Base-by-base conservation (phyloP, 225 moss, liverwort and hornwort genomes). In the Anthoceros angustus region DNA sequence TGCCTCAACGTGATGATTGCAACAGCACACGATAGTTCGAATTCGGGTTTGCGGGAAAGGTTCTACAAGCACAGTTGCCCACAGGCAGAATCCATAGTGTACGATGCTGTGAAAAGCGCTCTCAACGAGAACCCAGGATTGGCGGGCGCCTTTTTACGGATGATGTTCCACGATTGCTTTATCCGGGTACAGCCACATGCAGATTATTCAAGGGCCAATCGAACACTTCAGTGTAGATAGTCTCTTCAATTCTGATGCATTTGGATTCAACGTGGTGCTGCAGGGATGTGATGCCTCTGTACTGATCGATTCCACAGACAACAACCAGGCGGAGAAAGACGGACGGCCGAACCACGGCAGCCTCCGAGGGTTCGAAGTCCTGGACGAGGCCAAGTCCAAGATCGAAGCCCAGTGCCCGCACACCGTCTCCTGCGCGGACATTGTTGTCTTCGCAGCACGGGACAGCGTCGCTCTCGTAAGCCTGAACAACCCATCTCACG, bases 341-440 rank as follows among this genome's bases (percentile, higher is more conserved):
- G 0, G 64, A 20, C 0, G 3, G 40, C 70, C 70, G 3, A 70
- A 70, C 5, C n/a, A 2, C 6, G 63, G 63, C 41, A 64, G 46
- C 16, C 0, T 70, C 7, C 60, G 66, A 42, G 62, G 41, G 4
- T 62, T 4, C 40, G 26, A 15, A 1, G 7, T 18, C 2, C 21
- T 72, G 9, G 67, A 42, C 12, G 43, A 20, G 6, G 62, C 66
- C 40, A 71, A 66, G 71, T 48, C 41, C 12, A 42, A 40, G 0
- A 11, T 71, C 9, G 71, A 71, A 14, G 0, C 0, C 8, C 2
- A 25, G 24, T 72, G 72, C 62, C 72, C 62, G 21, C 38, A 12
- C 12, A 32, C 42, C 23, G 67, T 72, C 21, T 71, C 71, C 10
- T 71, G 71, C 41, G 71, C 71, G 7, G 71, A 71, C 71, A 40